Base-by-base conservation (phyloP, 169 alveolate genomes). In the Pseudocohnilembus persalinus region DNA sequence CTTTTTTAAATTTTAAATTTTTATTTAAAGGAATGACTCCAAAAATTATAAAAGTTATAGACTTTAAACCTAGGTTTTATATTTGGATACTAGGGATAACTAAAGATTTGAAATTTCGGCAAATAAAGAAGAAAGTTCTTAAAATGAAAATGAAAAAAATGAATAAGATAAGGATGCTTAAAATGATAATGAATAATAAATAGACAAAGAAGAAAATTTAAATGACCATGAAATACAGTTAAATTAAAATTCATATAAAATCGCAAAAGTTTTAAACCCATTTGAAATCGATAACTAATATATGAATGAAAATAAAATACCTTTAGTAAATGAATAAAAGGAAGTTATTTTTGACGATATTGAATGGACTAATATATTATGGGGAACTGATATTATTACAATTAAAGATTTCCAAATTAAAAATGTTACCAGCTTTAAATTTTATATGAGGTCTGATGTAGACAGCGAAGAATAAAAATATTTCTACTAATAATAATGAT, bases 361-460 rank as follows among this genome's bases (percentile, higher is more conserved):
- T 28, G 94, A 94, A 75, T 94, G 97, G 97, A 85, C 85, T 76
- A 95, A 94, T 65, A 88, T 94, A 27, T 49, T 77, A 15, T 94
- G 97, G 97, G 94, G 95, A 33, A 94, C 89, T 75, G 85, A 74
- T 29, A 72, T 88, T 29, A 49, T 91, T 33, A 88, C 77, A 82
- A 78, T 89, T 27, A 86, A 86, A 77, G 92, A 84, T 88, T 49
- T 75, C 0, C 76, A 73, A 32, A 88, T 88, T 29, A 77, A 72
- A 68, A 84, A 84, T 72, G 81, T 88, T 35, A 88, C 83, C 83
- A 83, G 92, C 34, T 88, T 83, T 77, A 88, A 88, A 83, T 88
- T 80, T 83, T 88, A 88, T 83, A 20, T 20, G 26, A 49, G 68
- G 68, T n/a, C n/a, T n/a, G n/a, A n/a, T n/a, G n/a, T n/a, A n/a